phyloP scores from a whole-genome alignment of 257 asterid genomes.

The Ocimum tenuiflorum region DNA sequence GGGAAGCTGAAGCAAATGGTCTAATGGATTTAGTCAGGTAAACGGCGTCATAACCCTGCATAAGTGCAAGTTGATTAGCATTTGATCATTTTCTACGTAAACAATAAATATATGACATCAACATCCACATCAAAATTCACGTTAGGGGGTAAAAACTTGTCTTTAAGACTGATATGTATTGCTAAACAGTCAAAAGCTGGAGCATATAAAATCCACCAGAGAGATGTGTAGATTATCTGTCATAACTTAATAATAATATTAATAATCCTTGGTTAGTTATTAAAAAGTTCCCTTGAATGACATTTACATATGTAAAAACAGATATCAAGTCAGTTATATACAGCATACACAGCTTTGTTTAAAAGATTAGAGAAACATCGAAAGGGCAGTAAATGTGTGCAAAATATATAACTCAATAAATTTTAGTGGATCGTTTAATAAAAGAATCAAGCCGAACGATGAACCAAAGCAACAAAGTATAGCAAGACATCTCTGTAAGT shows the following conservation, averaged over 20 bases:
- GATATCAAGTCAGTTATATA: background rate
- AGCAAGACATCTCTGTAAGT: background rate
- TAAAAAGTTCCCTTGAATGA: background rate
- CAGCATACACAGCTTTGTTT: background rate
- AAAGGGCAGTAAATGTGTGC: no score
- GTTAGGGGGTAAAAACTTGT: background rate
- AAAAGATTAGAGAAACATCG: background rate
- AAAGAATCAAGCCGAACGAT: background rate
- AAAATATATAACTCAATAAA: background rate
- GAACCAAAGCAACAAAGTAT: background rate
- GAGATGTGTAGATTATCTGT: background rate
- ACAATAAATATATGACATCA: background rate
- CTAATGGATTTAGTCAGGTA: conserved; percentile 38
- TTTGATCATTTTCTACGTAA: background rate
- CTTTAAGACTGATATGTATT: background rate
- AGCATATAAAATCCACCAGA: background rate
- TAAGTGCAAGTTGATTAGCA: conserved; percentile 13
- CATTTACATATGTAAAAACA: background rate
- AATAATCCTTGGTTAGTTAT: background rate
- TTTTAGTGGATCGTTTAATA: background rate
- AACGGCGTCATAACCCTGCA: conserved; percentile 55
- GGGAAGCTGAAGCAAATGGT: conserved; percentile 27
- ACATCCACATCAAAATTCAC: background rate
- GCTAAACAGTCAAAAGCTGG: background rate
- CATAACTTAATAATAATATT: no score